Conservation (phyloP, 1,139 yeast species). For the Geotrichum australiense region DNA sequence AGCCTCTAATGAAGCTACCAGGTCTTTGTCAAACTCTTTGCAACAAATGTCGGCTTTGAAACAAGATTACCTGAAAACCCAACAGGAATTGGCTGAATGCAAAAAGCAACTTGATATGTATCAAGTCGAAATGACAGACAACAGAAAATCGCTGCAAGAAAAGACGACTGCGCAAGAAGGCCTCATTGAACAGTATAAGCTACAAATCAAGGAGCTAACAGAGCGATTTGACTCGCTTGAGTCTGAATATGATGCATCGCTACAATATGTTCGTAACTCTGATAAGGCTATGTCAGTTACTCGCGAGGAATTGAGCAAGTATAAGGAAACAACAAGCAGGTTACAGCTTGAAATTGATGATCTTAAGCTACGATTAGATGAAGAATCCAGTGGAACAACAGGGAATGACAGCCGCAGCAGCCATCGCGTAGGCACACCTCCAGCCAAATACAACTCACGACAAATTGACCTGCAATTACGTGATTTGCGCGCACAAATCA, state of each 20-base stretch:
- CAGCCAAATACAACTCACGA: conserved; percentile 44
- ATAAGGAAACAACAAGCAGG: conserved; percentile 49
- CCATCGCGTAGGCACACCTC: conserved; percentile 25
- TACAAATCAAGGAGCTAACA: conserved; percentile 1
- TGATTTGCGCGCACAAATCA: conserved; percentile 79
- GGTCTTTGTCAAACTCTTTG: conserved; percentile 25
- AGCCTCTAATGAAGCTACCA: conserved; percentile 31
- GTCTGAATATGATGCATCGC: conserved; percentile 60
- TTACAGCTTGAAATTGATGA: conserved; percentile 66
- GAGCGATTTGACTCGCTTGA: conserved; percentile 32
- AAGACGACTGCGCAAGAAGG: conserved; percentile 12
- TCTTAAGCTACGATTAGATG: conserved; percentile 41
- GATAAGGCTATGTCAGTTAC: conserved; percentile 68
- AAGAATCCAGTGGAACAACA: conserved; percentile 35
- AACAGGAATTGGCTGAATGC: conserved; percentile 14
- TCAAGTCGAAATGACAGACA: conserved; percentile 4
- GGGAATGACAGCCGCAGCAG: conserved; percentile 12
- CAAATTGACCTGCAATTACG: conserved; percentile 71
- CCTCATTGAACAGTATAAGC: conserved; percentile 8
- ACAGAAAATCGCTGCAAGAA: conserved; percentile 15
- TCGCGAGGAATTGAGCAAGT: conserved; percentile 63
- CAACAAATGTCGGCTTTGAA: conserved; percentile 27
- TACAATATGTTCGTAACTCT: conserved; percentile 66
- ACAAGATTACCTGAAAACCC: conserved; percentile 21
- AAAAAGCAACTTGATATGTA: conserved; percentile 7